Percentiles rank a stretch among this genome's conserved stretches.
Evolutionary conservation across 805 yeast species (phyloP).

Genomic region (Wickerhamiella bombiphila): DNA sequence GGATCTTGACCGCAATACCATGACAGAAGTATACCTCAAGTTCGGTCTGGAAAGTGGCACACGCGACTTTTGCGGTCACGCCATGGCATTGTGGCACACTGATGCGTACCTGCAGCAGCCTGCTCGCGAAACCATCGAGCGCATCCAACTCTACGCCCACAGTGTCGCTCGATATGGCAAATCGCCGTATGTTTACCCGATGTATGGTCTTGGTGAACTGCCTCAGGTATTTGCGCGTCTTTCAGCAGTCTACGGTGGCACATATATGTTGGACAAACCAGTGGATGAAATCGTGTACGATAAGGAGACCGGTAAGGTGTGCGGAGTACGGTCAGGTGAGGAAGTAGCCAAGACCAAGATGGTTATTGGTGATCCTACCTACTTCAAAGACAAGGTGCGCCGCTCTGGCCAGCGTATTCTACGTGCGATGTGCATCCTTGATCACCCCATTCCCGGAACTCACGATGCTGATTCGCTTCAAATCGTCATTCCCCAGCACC

Average conservation of each 20-base stretch:
- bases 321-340: conserved; percentile 81
- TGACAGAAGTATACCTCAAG: conserved; percentile 79
- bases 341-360: conserved; percentile 85
- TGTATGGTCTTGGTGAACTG: conserved; percentile 91
- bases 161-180: conserved; percentile 92
- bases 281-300: conserved; percentile 74
- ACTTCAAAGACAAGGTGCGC: conserved; percentile 73
- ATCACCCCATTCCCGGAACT: conserved; percentile 78
- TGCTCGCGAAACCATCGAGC: conserved; percentile 80
- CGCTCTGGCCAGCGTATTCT: conserved; percentile 62
- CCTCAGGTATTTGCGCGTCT: conserved; percentile 99
- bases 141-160: conserved; percentile 71
- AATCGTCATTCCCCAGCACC: conserved; percentile 92
- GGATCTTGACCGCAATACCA: conserved; percentile 72
- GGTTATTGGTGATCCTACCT: conserved; percentile 95
- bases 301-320: conserved; percentile 48
- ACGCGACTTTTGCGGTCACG: conserved; percentile 92
- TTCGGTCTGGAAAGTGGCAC: conserved; percentile 88
- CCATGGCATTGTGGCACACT: conserved; percentile 94
- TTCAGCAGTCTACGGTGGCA: conserved; percentile 95
- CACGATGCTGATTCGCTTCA: conserved; percentile 77
- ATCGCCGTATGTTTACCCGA: conserved; percentile 89
- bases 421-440: conserved; percentile 75
- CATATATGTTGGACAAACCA: conserved; percentile 95
- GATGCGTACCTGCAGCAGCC: conserved; percentile 81